phyloP scores from a whole-genome alignment of 2,329 filamentous ascomycete species.

The Pseudogymnoascus sp. region DNA sequence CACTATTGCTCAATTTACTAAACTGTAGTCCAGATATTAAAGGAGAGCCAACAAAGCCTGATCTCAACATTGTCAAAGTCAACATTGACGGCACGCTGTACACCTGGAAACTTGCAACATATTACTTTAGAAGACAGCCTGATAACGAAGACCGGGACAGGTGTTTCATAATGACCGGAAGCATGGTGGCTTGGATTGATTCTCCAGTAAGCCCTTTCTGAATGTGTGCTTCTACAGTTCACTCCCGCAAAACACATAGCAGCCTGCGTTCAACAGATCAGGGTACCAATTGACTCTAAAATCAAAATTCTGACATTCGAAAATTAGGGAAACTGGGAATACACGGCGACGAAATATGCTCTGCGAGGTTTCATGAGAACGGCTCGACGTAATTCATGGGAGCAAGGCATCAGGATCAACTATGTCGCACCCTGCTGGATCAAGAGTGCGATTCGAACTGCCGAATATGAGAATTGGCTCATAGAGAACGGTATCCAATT shows the following conservation, averaged over 20 bases:
- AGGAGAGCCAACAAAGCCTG: conserved; percentile 29
- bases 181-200: conserved; percentile 41
- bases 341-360: conserved; percentile 38
- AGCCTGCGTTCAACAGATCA: neutral
- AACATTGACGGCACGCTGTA: conserved; percentile 36
- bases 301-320: neutral
- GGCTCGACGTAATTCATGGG: conserved; percentile 30
- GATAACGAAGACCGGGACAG: conserved; percentile 33
- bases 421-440: conserved; percentile 39
- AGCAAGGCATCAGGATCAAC: conserved; percentile 39
- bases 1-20: neutral
- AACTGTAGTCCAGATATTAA: neutral
- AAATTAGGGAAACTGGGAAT: conserved; percentile 20
- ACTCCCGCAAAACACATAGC: neutral
- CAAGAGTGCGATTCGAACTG: conserved; percentile 22
- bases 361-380: conserved; percentile 37
- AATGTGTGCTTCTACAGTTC: neutral
- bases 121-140: conserved; percentile 36
- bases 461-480: conserved; percentile 35
- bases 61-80: conserved; percentile 34
- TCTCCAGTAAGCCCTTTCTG: conserved; percentile 30
- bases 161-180: conserved; percentile 41
- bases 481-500: conserved; percentile 34
- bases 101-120: conserved; percentile 38
- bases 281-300: too few species aligned